Conservation (phyloP, 2,329 filamentous ascomycete species). For the Nectriaceae sp. region DNA sequence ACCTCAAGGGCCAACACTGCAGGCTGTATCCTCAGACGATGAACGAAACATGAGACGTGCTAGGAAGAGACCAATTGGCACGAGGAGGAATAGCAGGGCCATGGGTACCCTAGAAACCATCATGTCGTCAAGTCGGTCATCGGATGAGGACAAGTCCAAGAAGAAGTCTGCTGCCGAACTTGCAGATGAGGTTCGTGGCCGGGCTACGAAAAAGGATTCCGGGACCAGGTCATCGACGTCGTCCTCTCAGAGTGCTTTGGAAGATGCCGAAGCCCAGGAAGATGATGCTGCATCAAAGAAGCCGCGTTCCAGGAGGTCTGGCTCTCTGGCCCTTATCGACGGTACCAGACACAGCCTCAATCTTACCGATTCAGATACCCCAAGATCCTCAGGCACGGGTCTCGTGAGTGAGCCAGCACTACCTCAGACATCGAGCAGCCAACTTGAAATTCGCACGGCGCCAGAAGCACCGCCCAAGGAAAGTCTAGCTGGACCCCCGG, state of each 20-base stretch:
- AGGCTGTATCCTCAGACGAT: slow-evolving; percentile 59
- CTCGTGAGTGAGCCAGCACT: slow-evolving; percentile 58
- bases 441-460: slow-evolving; percentile 48
- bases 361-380: slow-evolving; percentile 29
- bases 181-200: slow-evolving; percentile 55
- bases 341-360: slow-evolving; percentile 35
- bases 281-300: slow-evolving; percentile 18
- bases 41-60: slow-evolving; percentile 45
- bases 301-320: slow-evolving; percentile 29
- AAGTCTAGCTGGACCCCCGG: slow-evolving; percentile 14
- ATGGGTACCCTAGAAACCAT: slow-evolving; percentile 67
- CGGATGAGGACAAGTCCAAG: slow-evolving; percentile 61
- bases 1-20: slow-evolving; percentile 53
- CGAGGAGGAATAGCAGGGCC: slow-evolving; percentile 52
- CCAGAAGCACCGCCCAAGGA: slow-evolving; percentile 29
- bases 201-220: slow-evolving; percentile 42
- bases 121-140: slow-evolving; percentile 66
- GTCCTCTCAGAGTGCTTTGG: slow-evolving; percentile 31
- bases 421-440: slow-evolving; percentile 56
- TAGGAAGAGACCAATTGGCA: slow-evolving; percentile 42
- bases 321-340: slow-evolving; percentile 41
- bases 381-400: slow-evolving; percentile 39
- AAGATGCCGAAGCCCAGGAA: slow-evolving; percentile 26
- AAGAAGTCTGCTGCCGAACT: slow-evolving; percentile 61
- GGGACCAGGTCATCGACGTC: slow-evolving; percentile 33